Conservation (phyloP, 2,329 filamentous ascomycete genomes). For the Arthroderma uncinatum region DNA sequence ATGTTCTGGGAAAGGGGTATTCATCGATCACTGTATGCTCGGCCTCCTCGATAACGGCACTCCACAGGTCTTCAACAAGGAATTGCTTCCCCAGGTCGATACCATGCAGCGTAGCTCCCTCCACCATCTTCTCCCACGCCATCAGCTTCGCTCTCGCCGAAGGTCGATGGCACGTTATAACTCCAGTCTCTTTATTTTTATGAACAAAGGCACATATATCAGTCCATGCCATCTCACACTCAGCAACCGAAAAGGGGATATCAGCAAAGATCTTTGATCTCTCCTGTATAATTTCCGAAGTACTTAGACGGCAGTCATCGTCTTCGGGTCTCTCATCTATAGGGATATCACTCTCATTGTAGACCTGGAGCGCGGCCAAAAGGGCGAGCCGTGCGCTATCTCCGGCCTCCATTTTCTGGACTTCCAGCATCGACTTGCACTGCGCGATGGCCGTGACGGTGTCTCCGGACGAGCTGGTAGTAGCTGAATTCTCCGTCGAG, state of each 20-base stretch:
- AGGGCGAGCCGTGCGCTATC: not conserved
- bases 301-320: constrained; percentile 10
- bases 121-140: constrained; percentile 38
- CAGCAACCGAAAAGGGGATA: constrained; percentile 42
- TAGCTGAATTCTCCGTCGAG: constrained; percentile 14
- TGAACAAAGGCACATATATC: constrained; percentile 45
- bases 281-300: constrained; percentile 3
- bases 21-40: constrained; percentile 24
- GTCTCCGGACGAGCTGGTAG: constrained; percentile 12
- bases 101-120: constrained; percentile 30
- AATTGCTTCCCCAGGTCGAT: constrained; percentile 34
- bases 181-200: constrained; percentile 12
- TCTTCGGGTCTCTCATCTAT: not conserved
- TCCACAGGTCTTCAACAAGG: constrained; percentile 33
- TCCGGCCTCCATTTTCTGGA: constrained; percentile 20
- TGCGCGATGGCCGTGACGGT: constrained; percentile 34
- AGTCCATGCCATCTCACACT: constrained; percentile 42
- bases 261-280: constrained; percentile 33
- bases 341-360: not conserved
- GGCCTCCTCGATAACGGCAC: constrained; percentile 28
- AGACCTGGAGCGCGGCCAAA: not conserved
- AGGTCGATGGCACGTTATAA: constrained; percentile 34
- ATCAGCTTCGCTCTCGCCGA: constrained; percentile 38
- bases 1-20: constrained; percentile 23
- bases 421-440: constrained; percentile 37